phyloP scores from a whole-genome alignment of 2,329 filamentous ascomycete species.

The Cyphellophora attinorum region DNA sequence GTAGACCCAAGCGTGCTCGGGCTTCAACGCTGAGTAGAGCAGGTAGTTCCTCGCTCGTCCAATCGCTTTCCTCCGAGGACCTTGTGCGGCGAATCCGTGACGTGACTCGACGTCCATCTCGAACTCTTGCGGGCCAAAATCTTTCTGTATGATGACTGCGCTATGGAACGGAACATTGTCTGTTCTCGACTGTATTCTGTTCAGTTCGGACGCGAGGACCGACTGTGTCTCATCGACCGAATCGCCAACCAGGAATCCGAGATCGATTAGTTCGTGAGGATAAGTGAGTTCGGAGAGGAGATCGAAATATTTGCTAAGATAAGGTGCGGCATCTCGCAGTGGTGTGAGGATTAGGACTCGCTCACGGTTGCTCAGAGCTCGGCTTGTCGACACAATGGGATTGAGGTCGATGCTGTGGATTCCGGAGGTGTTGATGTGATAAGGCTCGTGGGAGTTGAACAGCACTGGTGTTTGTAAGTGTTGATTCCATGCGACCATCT shows the following conservation, averaged over 20 bases:
- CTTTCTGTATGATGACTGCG: constrained; percentile 77
- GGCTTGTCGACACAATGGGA: constrained; percentile 66
- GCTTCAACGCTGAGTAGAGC: constrained; percentile 71
- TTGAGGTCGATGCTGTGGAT: constrained; percentile 82
- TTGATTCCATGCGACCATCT: constrained; percentile 79
- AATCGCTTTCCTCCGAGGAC: constrained; percentile 81
- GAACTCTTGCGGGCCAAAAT: constrained; percentile 63
- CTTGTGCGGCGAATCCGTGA: constrained; percentile 80
- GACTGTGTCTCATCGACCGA: constrained; percentile 84
- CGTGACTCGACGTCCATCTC: constrained; percentile 73
- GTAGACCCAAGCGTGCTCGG: constrained; percentile 96
- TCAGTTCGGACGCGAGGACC: constrained; percentile 73
- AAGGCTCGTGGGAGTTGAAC: constrained; percentile 87
- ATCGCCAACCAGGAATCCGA: constrained; percentile 90
- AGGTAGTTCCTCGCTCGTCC: constrained; percentile 87
- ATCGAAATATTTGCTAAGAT: constrained; percentile 86
- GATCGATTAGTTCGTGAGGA: constrained; percentile 87
- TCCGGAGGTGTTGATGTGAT: constrained; percentile 70
- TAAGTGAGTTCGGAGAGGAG: constrained; percentile 83
- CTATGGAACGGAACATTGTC: constrained; percentile 79
- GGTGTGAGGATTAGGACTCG: constrained; percentile 86
- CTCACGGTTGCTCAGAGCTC: constrained; percentile 73
- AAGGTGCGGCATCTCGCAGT: constrained; percentile 74
- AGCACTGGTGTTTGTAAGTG: constrained; percentile 87
- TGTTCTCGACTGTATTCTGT: constrained; percentile 72